phyloP scores from a whole-genome alignment of 164 flowering plant species.

The Kingdonia uniflora region DNA sequence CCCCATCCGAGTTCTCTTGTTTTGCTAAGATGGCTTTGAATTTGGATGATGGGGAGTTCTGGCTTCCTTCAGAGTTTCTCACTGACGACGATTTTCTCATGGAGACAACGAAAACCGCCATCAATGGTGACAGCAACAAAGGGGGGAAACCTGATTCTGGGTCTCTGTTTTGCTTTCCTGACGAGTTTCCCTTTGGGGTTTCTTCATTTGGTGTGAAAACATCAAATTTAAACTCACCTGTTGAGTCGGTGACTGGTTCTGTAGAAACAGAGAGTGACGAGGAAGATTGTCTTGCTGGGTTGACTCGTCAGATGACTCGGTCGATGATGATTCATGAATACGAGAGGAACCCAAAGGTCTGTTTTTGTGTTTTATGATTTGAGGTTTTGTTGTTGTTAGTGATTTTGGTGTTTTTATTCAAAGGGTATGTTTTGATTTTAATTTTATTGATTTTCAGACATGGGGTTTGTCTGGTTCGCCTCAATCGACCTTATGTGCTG shows the following conservation, averaged over 20 bases:
- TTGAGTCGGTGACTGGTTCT: conserved; percentile 38
- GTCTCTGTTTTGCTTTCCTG: conserved; percentile 19
- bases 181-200: conserved; percentile 45
- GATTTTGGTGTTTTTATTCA: neutral
- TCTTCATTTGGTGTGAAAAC: conserved; percentile 17
- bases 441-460: conserved; percentile 22
- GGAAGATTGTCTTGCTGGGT: conserved; percentile 34
- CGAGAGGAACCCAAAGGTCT: conserved; percentile 28
- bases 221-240: conserved; percentile 39
- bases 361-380: neutral
- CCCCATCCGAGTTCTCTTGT: neutral
- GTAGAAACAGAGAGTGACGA: conserved; percentile 52
- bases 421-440: conserved; percentile 6
- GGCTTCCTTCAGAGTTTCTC: conserved; percentile 54
- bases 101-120: conserved; percentile 18
- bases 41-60: conserved; percentile 52
- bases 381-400: neutral
- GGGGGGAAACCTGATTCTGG: neutral
- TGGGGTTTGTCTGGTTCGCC: conserved; percentile 46
- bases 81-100: conserved; percentile 33
- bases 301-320: conserved; percentile 32
- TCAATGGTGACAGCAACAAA: neutral
- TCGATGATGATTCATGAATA: conserved; percentile 25
- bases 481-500: conserved; percentile 48
- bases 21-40: conserved; percentile 31